Percentiles rank a stretch among this genome's conserved stretches.
These are phyloP conservation scores for Baorangia bicolor DNA, from an alignment of 768 basidiomycete genomes.

Conservation along the genomic window DNA sequence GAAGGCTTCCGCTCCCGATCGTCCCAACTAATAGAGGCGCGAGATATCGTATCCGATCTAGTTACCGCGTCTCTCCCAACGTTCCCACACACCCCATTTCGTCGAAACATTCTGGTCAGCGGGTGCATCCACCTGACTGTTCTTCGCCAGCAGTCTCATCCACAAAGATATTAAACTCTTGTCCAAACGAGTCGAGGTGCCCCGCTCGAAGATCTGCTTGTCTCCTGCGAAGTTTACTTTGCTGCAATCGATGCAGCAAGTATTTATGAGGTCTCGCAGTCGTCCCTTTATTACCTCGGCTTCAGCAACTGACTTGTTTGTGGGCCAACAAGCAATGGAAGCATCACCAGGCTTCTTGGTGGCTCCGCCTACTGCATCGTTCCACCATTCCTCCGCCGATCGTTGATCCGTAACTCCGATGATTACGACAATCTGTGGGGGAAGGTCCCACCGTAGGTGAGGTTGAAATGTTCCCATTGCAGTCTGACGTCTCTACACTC, in stretches of 20 bases:
- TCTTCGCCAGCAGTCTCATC: background rate
- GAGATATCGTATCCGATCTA: background rate
- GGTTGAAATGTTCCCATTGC: conserved; percentile 26
- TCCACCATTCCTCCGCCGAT: conserved; percentile 25
- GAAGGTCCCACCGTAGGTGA: conserved; percentile 27
- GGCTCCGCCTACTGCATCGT: background rate
- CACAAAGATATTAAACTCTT: conserved; percentile 1
- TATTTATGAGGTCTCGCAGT: conserved; percentile 17
- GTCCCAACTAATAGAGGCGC: background rate
- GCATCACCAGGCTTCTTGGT: background rate
- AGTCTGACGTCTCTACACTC: conserved; percentile 9
- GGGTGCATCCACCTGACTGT: background rate
- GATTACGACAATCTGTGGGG: conserved; percentile 24
- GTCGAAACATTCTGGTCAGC: conserved; percentile 18
- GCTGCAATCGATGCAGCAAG: conserved; percentile 26
- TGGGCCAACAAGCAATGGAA: conserved; percentile 21
- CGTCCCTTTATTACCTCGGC: conserved; percentile 1
- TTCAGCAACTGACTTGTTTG: background rate
- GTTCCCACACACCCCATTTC: conserved; percentile 22
- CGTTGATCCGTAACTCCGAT: conserved; percentile 15
- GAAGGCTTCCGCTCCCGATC: background rate
- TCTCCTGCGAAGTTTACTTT: conserved; percentile 5
- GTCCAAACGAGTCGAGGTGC: background rate
- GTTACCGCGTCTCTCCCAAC: background rate
- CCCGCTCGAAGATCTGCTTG: conserved; percentile 14